These are phyloP conservation scores for Cutaneotrichosporon sp. DNA, from an alignment of 1,284 basidiomycete genomes.

Conservation along the genomic window DNA sequence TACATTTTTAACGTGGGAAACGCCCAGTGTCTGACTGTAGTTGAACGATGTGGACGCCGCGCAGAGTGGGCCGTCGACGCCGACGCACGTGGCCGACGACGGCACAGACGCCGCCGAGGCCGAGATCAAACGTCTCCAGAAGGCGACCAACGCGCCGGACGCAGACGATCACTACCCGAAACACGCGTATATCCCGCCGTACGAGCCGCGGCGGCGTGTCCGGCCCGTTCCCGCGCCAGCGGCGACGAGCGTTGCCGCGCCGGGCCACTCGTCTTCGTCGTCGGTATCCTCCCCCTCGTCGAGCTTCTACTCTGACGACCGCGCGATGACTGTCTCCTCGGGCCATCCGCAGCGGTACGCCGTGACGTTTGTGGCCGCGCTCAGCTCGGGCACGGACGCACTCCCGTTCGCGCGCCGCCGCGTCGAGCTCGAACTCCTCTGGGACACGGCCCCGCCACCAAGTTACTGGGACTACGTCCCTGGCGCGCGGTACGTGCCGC, in stretches of 20 bases:
- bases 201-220: conserved; percentile 4
- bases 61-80: no score
- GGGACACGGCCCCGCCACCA: conserved; percentile 6
- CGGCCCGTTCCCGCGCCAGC: neutral
- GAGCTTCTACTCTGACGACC: no score
- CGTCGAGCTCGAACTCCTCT: conserved; percentile 23
- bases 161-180: neutral
- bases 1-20: neutral
- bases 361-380: conserved; percentile 19
- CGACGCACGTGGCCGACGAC: no score
- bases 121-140: no score
- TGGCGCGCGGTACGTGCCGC: conserved; percentile 8
- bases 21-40: neutral
- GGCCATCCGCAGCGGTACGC: conserved; percentile 1
- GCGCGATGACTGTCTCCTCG: neutral
- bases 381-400: conserved; percentile 5
- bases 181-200: conserved; percentile 9
- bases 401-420: conserved; percentile 16
- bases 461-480: conserved; percentile 13
- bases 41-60: conserved; percentile 8
- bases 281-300: no score
- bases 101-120: no score
- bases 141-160: neutral
- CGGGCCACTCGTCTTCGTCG: no score
- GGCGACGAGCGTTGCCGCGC: neutral